phyloP scores from a whole-genome alignment of 108 stramenopile genomes.

The Cyclotella atomus region DNA sequence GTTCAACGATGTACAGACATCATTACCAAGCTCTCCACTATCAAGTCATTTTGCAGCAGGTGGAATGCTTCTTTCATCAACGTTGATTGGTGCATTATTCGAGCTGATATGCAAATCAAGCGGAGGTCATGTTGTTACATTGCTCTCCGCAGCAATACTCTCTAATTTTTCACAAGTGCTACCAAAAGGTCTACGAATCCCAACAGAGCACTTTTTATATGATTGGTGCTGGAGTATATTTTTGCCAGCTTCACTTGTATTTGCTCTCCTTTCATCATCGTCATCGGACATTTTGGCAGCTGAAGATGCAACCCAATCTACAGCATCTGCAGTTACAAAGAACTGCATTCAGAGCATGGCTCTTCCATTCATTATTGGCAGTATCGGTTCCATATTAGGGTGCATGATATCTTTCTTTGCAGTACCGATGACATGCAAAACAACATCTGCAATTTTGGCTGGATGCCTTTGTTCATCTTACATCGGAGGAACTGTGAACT shows the following conservation, averaged over 20 bases:
- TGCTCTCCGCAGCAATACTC: constrained; percentile 53
- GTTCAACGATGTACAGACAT: background rate
- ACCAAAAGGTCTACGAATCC: constrained; percentile 27
- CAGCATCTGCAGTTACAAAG: constrained; percentile 5
- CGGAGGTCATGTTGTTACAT: constrained; percentile 58
- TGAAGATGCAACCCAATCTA: background rate
- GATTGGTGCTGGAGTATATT: constrained; percentile 71
- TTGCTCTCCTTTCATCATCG: constrained; percentile 51
- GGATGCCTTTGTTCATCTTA: constrained; percentile 77
- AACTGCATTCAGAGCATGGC: constrained; percentile 29
- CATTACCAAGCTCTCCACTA: background rate
- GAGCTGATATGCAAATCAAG: constrained; percentile 7
- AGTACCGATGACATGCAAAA: constrained; percentile 3
- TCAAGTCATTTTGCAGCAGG: constrained; percentile 14
- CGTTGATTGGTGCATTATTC: constrained; percentile 11
- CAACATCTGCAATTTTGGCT: constrained; percentile 31
- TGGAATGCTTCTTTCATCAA: constrained; percentile 4
- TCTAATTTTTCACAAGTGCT: constrained; percentile 43
- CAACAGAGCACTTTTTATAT: constrained; percentile 56
- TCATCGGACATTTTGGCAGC: background rate
- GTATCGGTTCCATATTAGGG: constrained; percentile 36
- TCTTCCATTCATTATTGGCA: constrained; percentile 27
- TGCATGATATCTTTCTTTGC: constrained; percentile 29
- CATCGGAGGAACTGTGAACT: constrained; percentile 80
- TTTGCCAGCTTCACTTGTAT: constrained; percentile 67